Conservation (phyloP, 495 filamentous ascomycete genomes). For the Daldinia decipiens region DNA sequence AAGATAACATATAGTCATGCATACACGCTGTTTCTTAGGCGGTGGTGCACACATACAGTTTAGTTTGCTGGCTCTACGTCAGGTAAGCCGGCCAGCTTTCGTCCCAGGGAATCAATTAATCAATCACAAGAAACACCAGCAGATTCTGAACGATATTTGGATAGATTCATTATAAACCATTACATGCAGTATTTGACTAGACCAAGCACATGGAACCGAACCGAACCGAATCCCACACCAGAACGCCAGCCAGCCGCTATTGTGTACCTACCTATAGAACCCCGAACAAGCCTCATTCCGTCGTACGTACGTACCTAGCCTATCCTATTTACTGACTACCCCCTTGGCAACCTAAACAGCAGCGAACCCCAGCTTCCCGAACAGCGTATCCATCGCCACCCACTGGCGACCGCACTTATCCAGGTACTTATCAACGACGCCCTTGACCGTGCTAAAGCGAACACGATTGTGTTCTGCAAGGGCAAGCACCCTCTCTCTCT, state of each 20-base stretch:
- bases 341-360: constrained; percentile 35
- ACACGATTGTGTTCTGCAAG: constrained; percentile 82
- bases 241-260: constrained; percentile 3
- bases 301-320: background rate
- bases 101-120: too few relatives aligned
- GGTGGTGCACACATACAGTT: background rate
- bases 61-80: background rate
- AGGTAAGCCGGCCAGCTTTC: background rate
- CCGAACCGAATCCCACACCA: background rate
- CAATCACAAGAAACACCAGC: background rate
- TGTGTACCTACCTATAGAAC: background rate
- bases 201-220: background rate
- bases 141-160: background rate
- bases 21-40: background rate
- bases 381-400: constrained; percentile 95
- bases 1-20: background rate
- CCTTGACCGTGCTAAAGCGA: constrained; percentile 78
- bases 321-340: background rate
- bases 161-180: constrained; percentile 5
- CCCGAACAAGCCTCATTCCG: background rate
- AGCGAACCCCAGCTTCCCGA: constrained; percentile 66
- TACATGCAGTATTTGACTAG: constrained; percentile 1
- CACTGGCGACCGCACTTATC: constrained; percentile 94
- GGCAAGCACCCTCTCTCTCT: constrained; percentile 66
- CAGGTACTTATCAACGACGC: constrained; percentile 85